Conservation (phyloP, 2,329 filamentous ascomycete genomes). For the Coniochaeta sp. region DNA sequence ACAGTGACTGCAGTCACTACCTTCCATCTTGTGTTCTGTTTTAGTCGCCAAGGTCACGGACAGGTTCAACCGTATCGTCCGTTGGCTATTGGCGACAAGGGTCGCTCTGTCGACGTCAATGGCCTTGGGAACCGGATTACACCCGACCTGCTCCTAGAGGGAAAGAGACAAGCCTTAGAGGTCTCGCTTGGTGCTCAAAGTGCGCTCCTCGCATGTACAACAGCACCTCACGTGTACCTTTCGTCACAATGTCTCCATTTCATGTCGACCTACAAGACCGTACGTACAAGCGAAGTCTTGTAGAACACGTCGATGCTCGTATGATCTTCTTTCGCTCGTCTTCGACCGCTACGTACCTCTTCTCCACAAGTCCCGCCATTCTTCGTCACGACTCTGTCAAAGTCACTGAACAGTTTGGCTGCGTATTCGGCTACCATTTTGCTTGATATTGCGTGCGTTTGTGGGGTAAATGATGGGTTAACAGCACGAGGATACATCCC, state of each 20-base stretch:
- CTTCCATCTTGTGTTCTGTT: not conserved
- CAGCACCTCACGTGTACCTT: not conserved
- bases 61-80: not conserved
- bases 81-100: not conserved
- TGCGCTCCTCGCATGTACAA: not conserved
- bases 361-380: not conserved
- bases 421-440: not conserved
- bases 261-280: too few relatives aligned
- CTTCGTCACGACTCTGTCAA: not conserved
- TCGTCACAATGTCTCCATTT: not conserved
- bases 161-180: not conserved
- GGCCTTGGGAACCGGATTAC: not conserved
- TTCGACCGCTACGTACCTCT: not conserved
- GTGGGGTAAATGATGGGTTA: constrained; percentile 13
- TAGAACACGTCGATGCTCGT: not conserved
- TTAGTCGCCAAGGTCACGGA: not conserved
- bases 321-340: not conserved
- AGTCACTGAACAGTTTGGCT: not conserved
- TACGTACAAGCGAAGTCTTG: not conserved
- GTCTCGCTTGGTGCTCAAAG: not conserved
- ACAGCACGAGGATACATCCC: not conserved
- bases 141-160: too few relatives aligned
- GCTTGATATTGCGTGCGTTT: constrained; percentile 18
- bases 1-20: not conserved
- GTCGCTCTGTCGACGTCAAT: not conserved